These are phyloP conservation scores for Polytolypa hystricis DNA, from an alignment of 2,329 filamentous ascomycete genomes.

Conservation along the genomic window DNA sequence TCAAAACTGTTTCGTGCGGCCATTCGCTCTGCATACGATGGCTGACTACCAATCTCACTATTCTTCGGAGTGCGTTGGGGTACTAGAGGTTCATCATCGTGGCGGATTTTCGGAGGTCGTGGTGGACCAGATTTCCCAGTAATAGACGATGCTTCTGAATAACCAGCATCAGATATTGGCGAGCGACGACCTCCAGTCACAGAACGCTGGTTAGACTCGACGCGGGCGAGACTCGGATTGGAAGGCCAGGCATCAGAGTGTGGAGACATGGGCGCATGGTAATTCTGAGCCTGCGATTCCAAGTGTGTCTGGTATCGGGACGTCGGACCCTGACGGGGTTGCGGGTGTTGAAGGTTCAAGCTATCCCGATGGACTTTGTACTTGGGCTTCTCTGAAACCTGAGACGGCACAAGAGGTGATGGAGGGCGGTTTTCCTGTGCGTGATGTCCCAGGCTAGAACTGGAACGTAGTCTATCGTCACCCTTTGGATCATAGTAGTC, in stretches of 20 bases:
- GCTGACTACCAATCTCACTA: conserved; percentile 24
- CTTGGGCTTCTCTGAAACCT: conserved; percentile 47
- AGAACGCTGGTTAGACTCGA: conserved; percentile 17
- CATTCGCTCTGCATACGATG: conserved; percentile 31
- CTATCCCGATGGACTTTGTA: conserved; percentile 56
- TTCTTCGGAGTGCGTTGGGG: conserved; percentile 39
- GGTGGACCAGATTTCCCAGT: conserved; percentile 30
- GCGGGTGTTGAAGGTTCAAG: conserved; percentile 52
- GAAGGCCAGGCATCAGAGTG: conserved; percentile 37
- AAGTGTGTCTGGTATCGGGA: conserved; percentile 51
- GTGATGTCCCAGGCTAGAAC: conserved; percentile 30
- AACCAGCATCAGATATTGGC: conserved; percentile 36
- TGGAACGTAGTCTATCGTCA: conserved; percentile 36
- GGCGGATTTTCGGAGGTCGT: conserved; percentile 42
- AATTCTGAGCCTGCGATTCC: conserved; percentile 50
- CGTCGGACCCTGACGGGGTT: conserved; percentile 51
- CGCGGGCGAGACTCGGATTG: conserved; percentile 29
- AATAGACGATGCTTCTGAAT: conserved; percentile 32
- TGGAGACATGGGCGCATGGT: conserved; percentile 31
- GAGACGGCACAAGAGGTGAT: conserved; percentile 52
- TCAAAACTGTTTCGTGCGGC: conserved; percentile 24
- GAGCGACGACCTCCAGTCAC: conserved; percentile 32
- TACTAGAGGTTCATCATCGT: conserved; percentile 50
- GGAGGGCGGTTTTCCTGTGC: conserved; percentile 40
- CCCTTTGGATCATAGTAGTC: conserved; percentile 36